Base-by-base conservation (phyloP, 208 protist genomes). In the Acanthamoeba triangularis region DNA sequence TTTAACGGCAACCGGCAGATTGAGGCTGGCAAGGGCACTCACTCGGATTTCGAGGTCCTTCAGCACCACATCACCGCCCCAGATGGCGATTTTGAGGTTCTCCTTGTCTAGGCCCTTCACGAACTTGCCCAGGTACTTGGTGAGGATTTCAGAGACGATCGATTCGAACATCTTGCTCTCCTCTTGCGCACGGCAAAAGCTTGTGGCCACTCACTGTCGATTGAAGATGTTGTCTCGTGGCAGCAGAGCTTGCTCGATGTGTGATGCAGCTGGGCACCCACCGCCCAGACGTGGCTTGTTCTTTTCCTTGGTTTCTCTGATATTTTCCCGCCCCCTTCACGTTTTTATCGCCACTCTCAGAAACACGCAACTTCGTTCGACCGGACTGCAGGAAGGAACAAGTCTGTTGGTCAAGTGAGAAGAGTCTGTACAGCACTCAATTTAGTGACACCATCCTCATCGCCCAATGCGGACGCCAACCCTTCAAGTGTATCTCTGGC, bases 61-160 rank as follows among this genome's bases (percentile, higher is more conserved):
- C 28, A 94, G 74, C 69, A 94, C 91, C 67, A 94, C 91, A 37
- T 94, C 91, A 41, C 91, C 91, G 18, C 69, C 69, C 91, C 91
- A 94, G 18, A 94, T 61, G 20, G 69, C 91, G 52, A 94, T 80
- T 25, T 59, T 59, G 23, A 94, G 72, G 52, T 94, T 94, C 74
- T 94, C 69, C 44, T 59, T 80, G 69, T 94, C 72, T 0, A 94
- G 49, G 69, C 69, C 69, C 10, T 61, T 85, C 69, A 94, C 91
- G 35, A 85, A 94, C 69, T 85, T 80, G 69, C 69, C 69, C 44
- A 94, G 69, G 52, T 94, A 94, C 72, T 80, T 94, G 65, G 91
- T 69, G 44, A 94, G 74, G 49, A 94, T 80, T 33, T 94, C 91
- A 23, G 91, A 80, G 13, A 94, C 91, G 25, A 94, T 28, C 8